A percentile compares a stretch with the other conserved stretches of the same genome.
These are phyloP conservation scores for Toxicodendron radicans DNA, from an alignment of 345 rosid genomes.

Conservation along the genomic window DNA sequence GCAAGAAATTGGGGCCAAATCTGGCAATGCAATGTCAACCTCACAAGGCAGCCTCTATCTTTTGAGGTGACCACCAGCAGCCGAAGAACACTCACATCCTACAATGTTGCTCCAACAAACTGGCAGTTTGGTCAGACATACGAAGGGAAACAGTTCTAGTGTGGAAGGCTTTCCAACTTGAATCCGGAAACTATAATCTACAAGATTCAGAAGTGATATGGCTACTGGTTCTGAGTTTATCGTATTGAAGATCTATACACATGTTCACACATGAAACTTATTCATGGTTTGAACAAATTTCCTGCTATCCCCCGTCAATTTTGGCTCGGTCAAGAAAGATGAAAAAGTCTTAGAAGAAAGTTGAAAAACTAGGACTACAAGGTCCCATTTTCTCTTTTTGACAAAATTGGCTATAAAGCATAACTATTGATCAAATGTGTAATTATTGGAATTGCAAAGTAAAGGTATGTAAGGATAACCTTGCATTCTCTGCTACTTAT, in stretches of 20 bases:
- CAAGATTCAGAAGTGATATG: neutral
- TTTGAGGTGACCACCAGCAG: conserved; percentile 74
- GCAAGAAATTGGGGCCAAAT: conserved; percentile 97
- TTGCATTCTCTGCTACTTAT: neutral
- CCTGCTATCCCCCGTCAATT: conserved; percentile 3
- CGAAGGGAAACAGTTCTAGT: conserved; percentile 76
- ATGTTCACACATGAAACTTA: conserved; percentile 13
- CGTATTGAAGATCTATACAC: neutral
- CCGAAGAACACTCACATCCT: conserved; percentile 66
- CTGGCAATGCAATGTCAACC: conserved; percentile 72
- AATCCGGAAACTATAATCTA: neutral
- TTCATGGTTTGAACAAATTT: neutral
- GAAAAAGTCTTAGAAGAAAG: conserved; percentile 15
- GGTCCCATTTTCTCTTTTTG: conserved; percentile 22
- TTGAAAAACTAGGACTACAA: conserved; percentile 8
- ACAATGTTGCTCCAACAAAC: conserved; percentile 73
- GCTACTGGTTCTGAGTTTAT: neutral
- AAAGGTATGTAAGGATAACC: conserved; percentile 2
- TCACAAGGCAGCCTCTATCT: conserved; percentile 79
- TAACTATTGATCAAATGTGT: conserved; percentile 10
- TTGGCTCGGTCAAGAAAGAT: conserved; percentile 18
- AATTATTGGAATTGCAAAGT: conserved; percentile 3
- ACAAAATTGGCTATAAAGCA: neutral
- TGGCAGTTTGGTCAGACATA: conserved; percentile 88
- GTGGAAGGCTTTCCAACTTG: neutral